Evolutionary conservation across 2,329 filamentous ascomycete genomes (phyloP), one percentile per base, ranked within the genome.

Genomic region (Furcasterigmium sp.): DNA sequence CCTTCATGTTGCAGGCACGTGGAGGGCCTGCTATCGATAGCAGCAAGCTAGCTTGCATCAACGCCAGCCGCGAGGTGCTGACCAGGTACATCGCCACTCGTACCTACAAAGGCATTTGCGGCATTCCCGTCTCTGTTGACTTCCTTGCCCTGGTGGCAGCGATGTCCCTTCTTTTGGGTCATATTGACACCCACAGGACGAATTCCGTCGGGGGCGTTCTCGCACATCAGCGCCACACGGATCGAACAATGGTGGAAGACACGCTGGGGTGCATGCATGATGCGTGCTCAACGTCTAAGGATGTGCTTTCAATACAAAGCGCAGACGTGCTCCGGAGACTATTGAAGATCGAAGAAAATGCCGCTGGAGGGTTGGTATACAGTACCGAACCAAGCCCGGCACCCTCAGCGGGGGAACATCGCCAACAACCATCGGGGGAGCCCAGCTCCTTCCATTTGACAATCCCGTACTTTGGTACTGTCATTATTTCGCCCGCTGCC

Each of bases 221-320:
- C 0, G 54, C 55, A 5, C 64, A 70, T 47, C 68, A 72, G 46
- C 58, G 60, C 1, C 53, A 57, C 6, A 53, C 56, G 15, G 69
- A 72, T 48, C 62, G 67, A 13, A 67, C 55, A 5, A 58, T 66
- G 47, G 53, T 69, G 20, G 64, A 69, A 41, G 56, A 61, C 20
- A 55, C 54, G 1, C 56, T 63, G 8, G 60, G 61, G 37, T 60
- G 51, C 32, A 67, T 71, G 56, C 49, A 59, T 11, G 44, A 50
- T 6, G 45, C 62, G 18, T 51, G 45, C 25, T 47, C 50, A 13
- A 32, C 51, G n/a, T 60, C 57, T 39, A 30, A 49, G 6, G 67
- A 69, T 47, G 44, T 44, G 1, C 46, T 69, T 3, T 59, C 51
- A 18, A 53, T 51, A 8, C 49, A 61, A 39, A 54, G 58, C 37